These are phyloP conservation scores for Boechera divaricarpa DNA, from an alignment of 345 rosid genomes.

Conservation along the genomic window DNA sequence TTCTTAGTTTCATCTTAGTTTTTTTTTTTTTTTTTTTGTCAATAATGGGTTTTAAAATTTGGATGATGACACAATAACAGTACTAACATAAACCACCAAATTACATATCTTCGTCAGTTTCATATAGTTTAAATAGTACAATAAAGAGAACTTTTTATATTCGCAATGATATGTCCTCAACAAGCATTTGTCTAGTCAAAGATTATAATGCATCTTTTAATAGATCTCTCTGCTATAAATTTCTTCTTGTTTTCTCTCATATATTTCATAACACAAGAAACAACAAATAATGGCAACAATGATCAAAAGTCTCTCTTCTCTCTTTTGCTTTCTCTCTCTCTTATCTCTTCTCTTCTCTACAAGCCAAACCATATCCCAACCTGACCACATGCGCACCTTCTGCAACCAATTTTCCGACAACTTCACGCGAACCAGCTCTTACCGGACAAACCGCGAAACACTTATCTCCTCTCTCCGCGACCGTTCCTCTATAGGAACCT, in stretches of 20 bases:
- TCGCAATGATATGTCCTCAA: too few relatives aligned
- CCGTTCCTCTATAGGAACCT: slow-evolving; percentile 1
- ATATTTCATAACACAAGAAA: neutral
- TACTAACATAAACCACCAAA: too few relatives aligned
- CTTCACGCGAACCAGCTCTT: slow-evolving; percentile 1
- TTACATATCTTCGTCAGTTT: too few relatives aligned
- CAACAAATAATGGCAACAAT: neutral
- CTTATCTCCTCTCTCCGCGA: neutral
- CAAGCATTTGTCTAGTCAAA: neutral
- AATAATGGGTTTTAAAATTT: too few relatives aligned
- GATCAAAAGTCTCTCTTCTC: neutral
- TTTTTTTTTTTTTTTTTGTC: too few relatives aligned
- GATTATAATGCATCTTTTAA: neutral
- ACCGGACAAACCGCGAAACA: neutral
- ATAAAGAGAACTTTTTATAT: too few relatives aligned
- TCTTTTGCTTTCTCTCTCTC: neutral
- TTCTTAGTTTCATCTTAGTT: too few relatives aligned
- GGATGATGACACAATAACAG: too few relatives aligned
- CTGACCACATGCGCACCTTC: slow-evolving; percentile 8
- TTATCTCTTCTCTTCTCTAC: slow-evolving; percentile 2
- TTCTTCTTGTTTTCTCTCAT: neutral
- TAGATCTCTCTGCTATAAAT: neutral
- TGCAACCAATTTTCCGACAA: neutral
- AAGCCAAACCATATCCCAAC: neutral
- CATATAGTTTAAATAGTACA: too few relatives aligned